A percentile compares a stretch with the other conserved stretches of the same genome.
Conservation (phyloP, 139 green algal genomes). For the Choricystis sp. region DNA sequence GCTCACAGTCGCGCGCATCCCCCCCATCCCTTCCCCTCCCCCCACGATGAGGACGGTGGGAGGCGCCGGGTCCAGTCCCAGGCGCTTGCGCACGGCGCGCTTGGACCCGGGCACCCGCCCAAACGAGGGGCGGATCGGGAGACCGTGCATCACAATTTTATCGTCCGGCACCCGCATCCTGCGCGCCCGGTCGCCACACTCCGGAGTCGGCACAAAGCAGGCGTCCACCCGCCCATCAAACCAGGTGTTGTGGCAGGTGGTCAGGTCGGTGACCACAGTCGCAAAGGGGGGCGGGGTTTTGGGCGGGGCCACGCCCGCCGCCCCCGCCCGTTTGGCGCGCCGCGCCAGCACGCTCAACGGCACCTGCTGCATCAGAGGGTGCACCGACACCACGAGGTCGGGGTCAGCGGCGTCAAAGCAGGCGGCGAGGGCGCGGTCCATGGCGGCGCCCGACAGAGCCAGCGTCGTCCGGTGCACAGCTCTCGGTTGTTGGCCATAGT, state of each 20-base stretch:
- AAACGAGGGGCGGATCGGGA: conserved; percentile 91
- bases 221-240: conserved; percentile 59
- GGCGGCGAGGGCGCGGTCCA: conserved; percentile 15
- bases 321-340: conserved; percentile 23
- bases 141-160: conserved; percentile 49
- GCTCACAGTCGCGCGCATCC: conserved; percentile 67
- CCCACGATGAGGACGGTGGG: conserved; percentile 64
- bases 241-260: conserved; percentile 91
- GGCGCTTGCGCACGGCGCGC: conserved; percentile 18
- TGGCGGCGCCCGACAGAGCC: conserved; percentile 16
- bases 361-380: conserved; percentile 94
- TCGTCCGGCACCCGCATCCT: conserved; percentile 23
- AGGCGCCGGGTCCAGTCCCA: conserved; percentile 30
- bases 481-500: conserved; percentile 40
- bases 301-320: no score
- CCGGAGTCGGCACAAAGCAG: conserved; percentile 74
- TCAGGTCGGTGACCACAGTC: conserved; percentile 94
- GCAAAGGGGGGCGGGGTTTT: conserved; percentile 80
- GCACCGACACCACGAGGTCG: conserved; percentile 82
- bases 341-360: conserved; percentile 44
- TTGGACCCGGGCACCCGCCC: conserved; percentile 33
- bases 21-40: conserved; percentile 93
- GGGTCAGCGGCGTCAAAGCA: conserved; percentile 51
- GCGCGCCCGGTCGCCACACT: conserved; percentile 20
- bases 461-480: conserved; percentile 57